Evolutionary conservation across 495 filamentous ascomycete genomes (phyloP), one percentile per base, ranked within the genome.

Genomic region (Xylaria grammica): DNA sequence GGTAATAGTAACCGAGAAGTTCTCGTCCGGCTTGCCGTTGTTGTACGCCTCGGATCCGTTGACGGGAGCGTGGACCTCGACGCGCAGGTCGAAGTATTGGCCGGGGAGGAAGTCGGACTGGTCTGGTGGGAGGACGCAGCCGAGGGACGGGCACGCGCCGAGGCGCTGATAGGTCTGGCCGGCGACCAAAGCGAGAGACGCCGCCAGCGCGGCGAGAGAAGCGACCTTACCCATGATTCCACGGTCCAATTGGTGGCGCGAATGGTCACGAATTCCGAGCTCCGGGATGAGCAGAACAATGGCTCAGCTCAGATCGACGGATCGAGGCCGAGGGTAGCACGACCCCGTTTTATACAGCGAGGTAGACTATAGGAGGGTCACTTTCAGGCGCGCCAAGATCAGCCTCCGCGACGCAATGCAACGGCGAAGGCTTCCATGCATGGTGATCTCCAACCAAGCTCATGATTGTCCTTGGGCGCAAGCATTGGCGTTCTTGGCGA

Each of bases 51-150:
- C 87, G 22, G 87, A 90, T 40, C 90, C 90, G 74, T 92, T 92
- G 72, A 88, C 77, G 1, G 90, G 90, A 3, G 89, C 89, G 67
- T 92, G 90, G 36, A 92, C 84, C 74, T 92, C 90, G 27, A 92
- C 82, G 26, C 90, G 87, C 61, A 92, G 86, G 72, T 92, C 90
- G 69, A 92, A 92, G 69, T 82, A 86, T 72, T 91, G 89, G 27
- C 90, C 90, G 2, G 90, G 82, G 0, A 92, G 81, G 79, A 92
- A 91, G 67, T 92, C 90, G 38, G 84, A 86, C 81, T 91, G 89
- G 68, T 92, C 90, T 0, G 90, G 90, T 15, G 90, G 90, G 32
- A 92, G 82, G 54, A 92, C 80, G 69, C 90, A 92, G 62, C 90
- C 90, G n/a, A 92, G 77, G 11, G 81, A 81, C 4, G 89, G 90